Evolutionary conservation across 179 eudicot species (phyloP), one percentile per base, ranked within the genome.

Genomic region (Patellifolia procumbens): DNA sequence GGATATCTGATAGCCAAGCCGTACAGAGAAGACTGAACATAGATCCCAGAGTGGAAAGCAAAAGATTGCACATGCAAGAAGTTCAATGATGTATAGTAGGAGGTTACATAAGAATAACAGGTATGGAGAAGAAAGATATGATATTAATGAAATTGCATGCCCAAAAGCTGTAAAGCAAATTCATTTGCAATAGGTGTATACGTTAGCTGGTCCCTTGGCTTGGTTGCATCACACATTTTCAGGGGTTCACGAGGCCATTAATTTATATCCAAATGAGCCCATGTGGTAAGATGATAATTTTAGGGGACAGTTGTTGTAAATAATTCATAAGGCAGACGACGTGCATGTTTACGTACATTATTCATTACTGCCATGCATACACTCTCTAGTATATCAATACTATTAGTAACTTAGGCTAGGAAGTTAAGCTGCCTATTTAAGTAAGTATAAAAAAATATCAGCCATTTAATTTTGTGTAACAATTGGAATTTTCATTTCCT

Each of bases 41-140:
- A 62, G 29, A 28, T 63, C 78, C 78, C 78, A 75, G 78, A 75
- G 78, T 75, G 78, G 78, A 75, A 75, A 75, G 78, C 78, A 49
- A 49, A 24, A 31, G 26, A 46, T 48, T 52, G 78, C 78, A 66
- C 78, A 75, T 75, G 78, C 71, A 75, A 22, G 34, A 34, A 46
- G 60, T 0, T 15, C 15, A 45, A 32, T 29, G 22, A 24, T 75
- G 60, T 26, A 65, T 29, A 29, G 15, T 13, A 16, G 12, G 15
- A 59, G 32, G 37, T 32, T 34, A n/a, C 74, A 71, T 53, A 48
- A 63, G 52, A 35, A 64, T n/a, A 34, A 75, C 61, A 74, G 77
- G 70, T 62, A n/a, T 74, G 77, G 28, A 67, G 52, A 39, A 24
- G 32, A 45, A 43, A 39, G 7, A 3, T 4, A 12, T 67, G 53